A percentile compares a stretch with the other conserved stretches of the same genome.
Evolutionary conservation across 768 basidiomycete species (phyloP).

Genomic region (Hygrophorus russula): DNA sequence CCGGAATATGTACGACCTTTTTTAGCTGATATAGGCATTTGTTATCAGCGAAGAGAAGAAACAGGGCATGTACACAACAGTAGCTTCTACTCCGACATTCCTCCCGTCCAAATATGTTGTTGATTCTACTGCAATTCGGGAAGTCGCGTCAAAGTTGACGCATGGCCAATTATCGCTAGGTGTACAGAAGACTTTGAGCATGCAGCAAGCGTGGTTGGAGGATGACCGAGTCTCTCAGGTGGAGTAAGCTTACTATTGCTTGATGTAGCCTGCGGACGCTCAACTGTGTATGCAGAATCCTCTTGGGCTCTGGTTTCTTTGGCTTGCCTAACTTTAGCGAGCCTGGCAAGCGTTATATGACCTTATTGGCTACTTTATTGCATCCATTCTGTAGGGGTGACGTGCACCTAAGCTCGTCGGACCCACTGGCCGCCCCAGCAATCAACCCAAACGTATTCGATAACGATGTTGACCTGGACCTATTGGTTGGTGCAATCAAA

Average conservation of each 20-base stretch:
- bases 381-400: conserved; percentile 28
- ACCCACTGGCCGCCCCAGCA: conserved; percentile 25
- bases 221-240: background rate
- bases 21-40: background rate
- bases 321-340: background rate
- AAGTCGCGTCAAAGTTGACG: background rate
- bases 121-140: background rate
- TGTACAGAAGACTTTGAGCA: background rate
- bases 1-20: too few species aligned
- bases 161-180: background rate
- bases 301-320: too few species aligned
- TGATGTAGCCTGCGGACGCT: too few species aligned
- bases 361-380: conserved; percentile 8
- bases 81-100: background rate
- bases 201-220: conserved; percentile 1
- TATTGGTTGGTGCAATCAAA: conserved; percentile 14
- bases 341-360: background rate
- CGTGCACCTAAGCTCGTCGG: conserved; percentile 27
- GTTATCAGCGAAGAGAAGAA: conserved; percentile 1
- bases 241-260: too few species aligned
- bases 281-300: too few species aligned
- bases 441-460: conserved; percentile 33
- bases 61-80: background rate
- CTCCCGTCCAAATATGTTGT: background rate
- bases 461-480: conserved; percentile 11